A percentile compares a stretch with the other conserved stretches of the same genome.
Evolutionary conservation across 768 basidiomycete species (phyloP).

Genomic region (Phlebiopsis flavidoalba): DNA sequence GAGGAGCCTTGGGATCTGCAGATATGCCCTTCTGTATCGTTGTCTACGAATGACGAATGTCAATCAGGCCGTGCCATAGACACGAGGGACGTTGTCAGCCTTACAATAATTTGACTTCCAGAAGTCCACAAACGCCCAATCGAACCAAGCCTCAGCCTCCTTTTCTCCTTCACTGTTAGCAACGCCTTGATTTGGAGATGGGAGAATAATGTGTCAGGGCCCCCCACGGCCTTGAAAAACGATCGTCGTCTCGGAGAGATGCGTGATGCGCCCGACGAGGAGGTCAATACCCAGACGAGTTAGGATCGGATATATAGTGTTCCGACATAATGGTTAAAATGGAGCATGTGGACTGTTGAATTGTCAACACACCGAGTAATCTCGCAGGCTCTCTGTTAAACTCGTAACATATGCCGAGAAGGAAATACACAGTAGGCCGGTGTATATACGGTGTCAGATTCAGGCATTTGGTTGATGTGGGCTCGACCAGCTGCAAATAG

Average conservation of each 20-base stretch:
- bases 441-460: constrained; percentile 81
- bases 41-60: constrained; percentile 47
- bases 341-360: neutral
- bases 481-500: constrained; percentile 75
- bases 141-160: constrained; percentile 93
- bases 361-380: constrained; percentile 71
- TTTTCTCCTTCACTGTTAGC: constrained; percentile 38
- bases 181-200: constrained; percentile 36
- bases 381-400: constrained; percentile 92
- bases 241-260: constrained; percentile 87
- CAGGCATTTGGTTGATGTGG: constrained; percentile 87
- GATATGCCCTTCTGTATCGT: constrained; percentile 71
- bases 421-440: constrained; percentile 86
- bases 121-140: constrained; percentile 97
- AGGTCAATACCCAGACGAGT: constrained; percentile 87
- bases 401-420: constrained; percentile 93
- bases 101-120: constrained; percentile 97
- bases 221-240: constrained; percentile 85
- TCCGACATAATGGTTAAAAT: constrained; percentile 36
- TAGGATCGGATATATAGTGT: constrained; percentile 86
- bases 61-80: neutral
- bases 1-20: constrained; percentile 60
- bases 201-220: constrained; percentile 78
- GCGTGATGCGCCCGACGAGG: constrained; percentile 79
- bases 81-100: constrained; percentile 23